Evolutionary conservation across 495 filamentous ascomycete species (phyloP).

Genomic region (Penicillium egyptiacum): DNA sequence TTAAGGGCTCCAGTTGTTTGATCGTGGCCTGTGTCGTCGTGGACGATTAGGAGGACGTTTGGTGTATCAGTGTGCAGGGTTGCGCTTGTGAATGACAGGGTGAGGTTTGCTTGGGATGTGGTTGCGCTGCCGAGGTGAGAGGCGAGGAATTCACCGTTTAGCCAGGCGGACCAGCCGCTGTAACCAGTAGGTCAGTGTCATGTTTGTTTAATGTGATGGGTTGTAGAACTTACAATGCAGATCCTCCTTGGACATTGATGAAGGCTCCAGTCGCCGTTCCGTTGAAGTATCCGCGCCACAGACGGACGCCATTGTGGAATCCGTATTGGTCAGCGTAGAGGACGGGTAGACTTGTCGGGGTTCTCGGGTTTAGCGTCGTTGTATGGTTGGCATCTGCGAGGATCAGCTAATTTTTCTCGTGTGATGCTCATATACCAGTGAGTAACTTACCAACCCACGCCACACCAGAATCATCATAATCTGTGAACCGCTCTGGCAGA

Average conservation of each 20-base stretch:
- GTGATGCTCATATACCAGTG: background rate
- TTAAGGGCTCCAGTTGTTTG: conserved; percentile 63
- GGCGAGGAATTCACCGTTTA: conserved; percentile 54
- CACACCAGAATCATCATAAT: conserved; percentile 58
- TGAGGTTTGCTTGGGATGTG: conserved; percentile 32
- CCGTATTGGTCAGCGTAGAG: conserved; percentile 70
- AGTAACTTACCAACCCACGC: conserved; percentile 55
- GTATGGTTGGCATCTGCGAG: conserved; percentile 54
- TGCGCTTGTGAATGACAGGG: conserved; percentile 42
- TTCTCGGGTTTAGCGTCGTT: conserved; percentile 58
- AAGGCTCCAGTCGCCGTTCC: conserved; percentile 56
- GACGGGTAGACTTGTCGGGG: conserved; percentile 55
- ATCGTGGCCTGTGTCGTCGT: conserved; percentile 71
- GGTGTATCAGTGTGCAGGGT: conserved; percentile 47
- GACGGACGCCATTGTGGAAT: conserved; percentile 63
- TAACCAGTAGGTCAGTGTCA: background rate
- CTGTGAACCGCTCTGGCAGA: conserved; percentile 61
- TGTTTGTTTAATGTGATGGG: background rate
- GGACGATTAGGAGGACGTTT: conserved; percentile 66
- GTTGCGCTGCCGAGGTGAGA: conserved; percentile 56
- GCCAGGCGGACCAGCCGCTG: conserved; percentile 55
- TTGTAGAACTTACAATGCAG: conserved; percentile 45
- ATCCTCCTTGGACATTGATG: conserved; percentile 60
- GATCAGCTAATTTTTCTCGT: conserved; percentile 7
- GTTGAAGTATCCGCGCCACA: conserved; percentile 71